Conservation (phyloP, 2,329 filamentous ascomycete species). For the Colletotrichum gigasporum region DNA sequence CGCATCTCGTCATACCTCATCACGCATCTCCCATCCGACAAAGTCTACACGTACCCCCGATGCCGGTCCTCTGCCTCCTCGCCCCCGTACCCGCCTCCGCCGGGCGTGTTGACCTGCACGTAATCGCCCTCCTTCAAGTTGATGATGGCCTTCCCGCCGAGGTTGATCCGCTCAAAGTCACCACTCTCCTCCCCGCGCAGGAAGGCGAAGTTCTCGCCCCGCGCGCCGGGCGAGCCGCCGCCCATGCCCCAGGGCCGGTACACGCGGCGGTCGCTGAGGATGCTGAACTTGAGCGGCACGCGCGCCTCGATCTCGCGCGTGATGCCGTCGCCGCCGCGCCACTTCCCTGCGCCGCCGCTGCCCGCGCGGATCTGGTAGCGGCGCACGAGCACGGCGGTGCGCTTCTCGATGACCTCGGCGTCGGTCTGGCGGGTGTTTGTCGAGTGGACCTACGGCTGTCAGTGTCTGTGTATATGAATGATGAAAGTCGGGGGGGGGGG, state of each 20-base stretch:
- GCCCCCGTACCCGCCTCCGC: conserved; percentile 42
- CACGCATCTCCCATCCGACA: neutral
- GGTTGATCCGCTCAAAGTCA: conserved; percentile 39
- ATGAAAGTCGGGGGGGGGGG: no score
- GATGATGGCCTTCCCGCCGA: conserved; percentile 44
- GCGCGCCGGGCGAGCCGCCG: conserved; percentile 39
- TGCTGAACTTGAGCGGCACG: conserved; percentile 42
- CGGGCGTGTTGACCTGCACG: conserved; percentile 46
- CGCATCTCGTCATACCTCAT: neutral
- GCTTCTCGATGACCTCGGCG: conserved; percentile 44
- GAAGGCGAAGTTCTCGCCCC: conserved; percentile 41
- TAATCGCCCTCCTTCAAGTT: conserved; percentile 43
- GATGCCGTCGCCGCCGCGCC: conserved; percentile 45
- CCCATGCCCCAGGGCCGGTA: conserved; percentile 45
- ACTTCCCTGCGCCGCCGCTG: conserved; percentile 42
- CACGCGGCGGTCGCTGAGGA: conserved; percentile 47
- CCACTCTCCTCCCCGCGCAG: conserved; percentile 38
- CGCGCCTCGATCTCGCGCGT: conserved; percentile 47
- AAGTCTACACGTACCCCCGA: conserved; percentile 24
- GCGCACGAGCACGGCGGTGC: conserved; percentile 44
- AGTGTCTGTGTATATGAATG: neutral
- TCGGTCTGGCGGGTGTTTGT: conserved; percentile 46
- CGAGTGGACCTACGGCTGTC: conserved; percentile 34
- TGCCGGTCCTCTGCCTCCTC: conserved; percentile 20
- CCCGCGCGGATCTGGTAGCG: conserved; percentile 40